Evolutionary conservation across 345 rosid species (phyloP), one percentile per base, ranked within the genome.

Genomic region (Garcia nutans): DNA sequence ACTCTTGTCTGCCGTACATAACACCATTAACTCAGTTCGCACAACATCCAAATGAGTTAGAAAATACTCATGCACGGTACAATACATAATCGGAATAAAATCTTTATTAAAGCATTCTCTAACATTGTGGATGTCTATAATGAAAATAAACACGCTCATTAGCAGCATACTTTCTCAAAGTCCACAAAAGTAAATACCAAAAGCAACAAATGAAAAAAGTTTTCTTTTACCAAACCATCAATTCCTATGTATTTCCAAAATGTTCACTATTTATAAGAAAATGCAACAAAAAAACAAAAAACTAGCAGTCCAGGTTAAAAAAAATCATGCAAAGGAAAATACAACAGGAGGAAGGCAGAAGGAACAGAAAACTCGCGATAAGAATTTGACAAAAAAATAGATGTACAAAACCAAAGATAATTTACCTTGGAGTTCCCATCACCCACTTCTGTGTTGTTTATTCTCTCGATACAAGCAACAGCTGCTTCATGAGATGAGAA

Each of bases 401-500:
- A 50, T 65, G 59, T 20, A 76, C 70, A 28, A 65, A 81, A 62
- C 65, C 28, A 56, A 20, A 57, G 20, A 37, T 47, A 76, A 22
- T 49, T 23, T 79, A 88, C 91, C 93, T 85, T 86, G 57, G 80
- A 67, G 75, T 78, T 81, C 50, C 86, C 86, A 76, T 84, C 86
- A 63, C 50, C 71, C 17, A 82, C 58, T 67, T 79, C 87, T 74
- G 76, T 70, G 52, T 76, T 82, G 76, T 86, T 86, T 79, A 87
- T 77, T 72, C 84, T 87, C 74, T 84, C 83, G 75, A 87, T 85
- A 76, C 91, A 89, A 72, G 84, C 74, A 56, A 77, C 80, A 68
- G 91, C 93, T 65, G 86, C 88, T 75, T 86, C 87, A 33, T 86
- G 93, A 52, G 89, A 79, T 23, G 81, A 80, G 77, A 89, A 89